Conservation (phyloP, 257 asterid genomes). For the Solanum pinnatisectum region DNA sequence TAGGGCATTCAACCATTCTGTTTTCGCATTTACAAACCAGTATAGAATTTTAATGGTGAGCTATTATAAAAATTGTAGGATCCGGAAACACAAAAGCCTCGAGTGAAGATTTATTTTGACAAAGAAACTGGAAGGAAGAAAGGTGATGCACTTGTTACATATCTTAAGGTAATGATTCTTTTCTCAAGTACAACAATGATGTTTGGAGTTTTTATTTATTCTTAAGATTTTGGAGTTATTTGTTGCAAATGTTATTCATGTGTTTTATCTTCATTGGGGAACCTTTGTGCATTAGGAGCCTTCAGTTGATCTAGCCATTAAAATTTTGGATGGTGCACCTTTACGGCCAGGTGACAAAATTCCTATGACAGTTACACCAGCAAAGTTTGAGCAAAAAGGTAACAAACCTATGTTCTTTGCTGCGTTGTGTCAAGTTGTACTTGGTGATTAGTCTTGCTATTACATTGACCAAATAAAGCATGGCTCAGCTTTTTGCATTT, state of each 20-base stretch:
- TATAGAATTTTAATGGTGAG: not conserved
- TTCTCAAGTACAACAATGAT: not conserved
- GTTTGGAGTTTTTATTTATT: not conserved
- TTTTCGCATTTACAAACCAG: not conserved
- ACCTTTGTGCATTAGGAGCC: constrained; percentile 52
- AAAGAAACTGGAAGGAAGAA: constrained; percentile 79
- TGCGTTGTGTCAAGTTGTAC: constrained; percentile 3
- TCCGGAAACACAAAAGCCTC: constrained; percentile 90
- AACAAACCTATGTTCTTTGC: not conserved
- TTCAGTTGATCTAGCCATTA: constrained; percentile 79
- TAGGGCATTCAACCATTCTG: not conserved
- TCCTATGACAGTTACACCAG: constrained; percentile 73
- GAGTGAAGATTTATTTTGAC: constrained; percentile 83
- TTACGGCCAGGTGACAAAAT: constrained; percentile 65
- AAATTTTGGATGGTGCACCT: constrained; percentile 85
- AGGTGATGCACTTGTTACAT: constrained; percentile 93
- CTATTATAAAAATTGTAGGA: constrained; percentile 43
- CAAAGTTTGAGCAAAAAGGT: constrained; percentile 97
- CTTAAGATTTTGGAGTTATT: not conserved
- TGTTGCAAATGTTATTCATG: not conserved
- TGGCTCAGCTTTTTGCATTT: not conserved
- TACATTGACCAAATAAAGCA: not conserved
- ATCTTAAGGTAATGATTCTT: constrained; percentile 58
- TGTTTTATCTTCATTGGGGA: not conserved
- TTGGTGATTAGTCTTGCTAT: not conserved